Evolutionary conservation across 495 filamentous ascomycete genomes (phyloP).

Genomic region (Aspergillus panamensis): DNA sequence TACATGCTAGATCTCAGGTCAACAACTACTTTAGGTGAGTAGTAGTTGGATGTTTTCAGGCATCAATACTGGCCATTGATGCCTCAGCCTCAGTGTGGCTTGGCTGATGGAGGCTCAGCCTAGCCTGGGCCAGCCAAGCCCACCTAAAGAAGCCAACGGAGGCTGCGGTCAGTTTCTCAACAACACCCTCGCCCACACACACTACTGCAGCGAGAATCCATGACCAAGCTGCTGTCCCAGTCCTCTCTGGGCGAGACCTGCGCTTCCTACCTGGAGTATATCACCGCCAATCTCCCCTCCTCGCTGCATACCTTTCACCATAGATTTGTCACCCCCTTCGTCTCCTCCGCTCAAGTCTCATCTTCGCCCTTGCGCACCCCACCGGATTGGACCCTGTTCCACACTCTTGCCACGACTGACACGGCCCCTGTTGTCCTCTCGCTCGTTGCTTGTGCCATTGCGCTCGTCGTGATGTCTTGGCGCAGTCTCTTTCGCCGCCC

Average conservation of each 20-base stretch:
- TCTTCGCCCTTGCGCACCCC: slow-evolving; percentile 22
- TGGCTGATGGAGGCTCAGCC: no score
- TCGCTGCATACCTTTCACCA: slow-evolving; percentile 29
- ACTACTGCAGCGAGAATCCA: no score
- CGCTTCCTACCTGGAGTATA: slow-evolving; percentile 49
- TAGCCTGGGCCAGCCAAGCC: no score
- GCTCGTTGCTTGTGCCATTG: slow-evolving; percentile 45
- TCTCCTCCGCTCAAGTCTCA: slow-evolving; percentile 34
- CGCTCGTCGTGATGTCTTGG: slow-evolving; percentile 59
- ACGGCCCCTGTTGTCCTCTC: slow-evolving; percentile 19
- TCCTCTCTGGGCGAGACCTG: slow-evolving; percentile 48
- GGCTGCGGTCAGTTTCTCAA: no score
- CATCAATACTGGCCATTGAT: no score
- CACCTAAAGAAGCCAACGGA: no score
- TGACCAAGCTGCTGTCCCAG: slow-evolving; percentile 47
- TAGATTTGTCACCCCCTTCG: slow-evolving; percentile 31
- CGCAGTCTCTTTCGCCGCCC: slow-evolving; percentile 52
- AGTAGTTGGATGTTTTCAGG: no score
- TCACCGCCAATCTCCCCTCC: slow-evolving; percentile 52
- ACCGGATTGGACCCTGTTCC: slow-evolving; percentile 19
- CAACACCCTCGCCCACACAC: no score
- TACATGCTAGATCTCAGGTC: no score
- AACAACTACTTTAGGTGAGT: no score
- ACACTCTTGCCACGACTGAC: slow-evolving; percentile 30
- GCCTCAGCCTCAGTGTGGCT: no score